Conservation (phyloP, 192 early-diverging fungal species). For the Entrophospora sp. region DNA sequence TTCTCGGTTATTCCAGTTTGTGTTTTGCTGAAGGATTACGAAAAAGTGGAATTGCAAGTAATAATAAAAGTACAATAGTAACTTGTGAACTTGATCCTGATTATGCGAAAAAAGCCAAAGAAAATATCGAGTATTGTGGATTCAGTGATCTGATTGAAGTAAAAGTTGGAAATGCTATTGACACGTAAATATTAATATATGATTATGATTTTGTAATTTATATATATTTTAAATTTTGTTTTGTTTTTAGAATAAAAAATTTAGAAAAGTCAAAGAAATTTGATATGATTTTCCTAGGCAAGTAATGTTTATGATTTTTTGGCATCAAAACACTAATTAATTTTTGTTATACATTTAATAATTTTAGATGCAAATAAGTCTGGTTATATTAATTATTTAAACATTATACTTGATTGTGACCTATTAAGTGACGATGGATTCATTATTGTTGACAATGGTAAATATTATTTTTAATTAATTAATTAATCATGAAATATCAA, state of each 20-base stretch:
- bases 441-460: conserved; percentile 61
- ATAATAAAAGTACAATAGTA: conserved; percentile 24
- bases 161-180: conserved; percentile 29
- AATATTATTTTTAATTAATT: background rate
- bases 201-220: no score
- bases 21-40: conserved; percentile 59
- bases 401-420: conserved; percentile 50
- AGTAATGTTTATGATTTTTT: no score
- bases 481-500: background rate
- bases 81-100: conserved; percentile 48
- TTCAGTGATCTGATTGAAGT: conserved; percentile 36
- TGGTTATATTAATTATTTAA: conserved; percentile 54
- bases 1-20: conserved; percentile 55
- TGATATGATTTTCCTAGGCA: conserved; percentile 53
- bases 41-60: background rate
- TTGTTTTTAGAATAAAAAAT: conserved; percentile 5
- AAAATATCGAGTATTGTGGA: conserved; percentile 27
- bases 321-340: no score
- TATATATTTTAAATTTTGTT: background rate
- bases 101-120: conserved; percentile 35
- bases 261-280: conserved; percentile 37
- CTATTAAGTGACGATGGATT: conserved; percentile 47
- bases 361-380: conserved; percentile 60
- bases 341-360: background rate
- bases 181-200: conserved; percentile 24